phyloP scores from a whole-genome alignment of 2,329 filamentous ascomycete genomes.

The Emydomyces testavorans region DNA sequence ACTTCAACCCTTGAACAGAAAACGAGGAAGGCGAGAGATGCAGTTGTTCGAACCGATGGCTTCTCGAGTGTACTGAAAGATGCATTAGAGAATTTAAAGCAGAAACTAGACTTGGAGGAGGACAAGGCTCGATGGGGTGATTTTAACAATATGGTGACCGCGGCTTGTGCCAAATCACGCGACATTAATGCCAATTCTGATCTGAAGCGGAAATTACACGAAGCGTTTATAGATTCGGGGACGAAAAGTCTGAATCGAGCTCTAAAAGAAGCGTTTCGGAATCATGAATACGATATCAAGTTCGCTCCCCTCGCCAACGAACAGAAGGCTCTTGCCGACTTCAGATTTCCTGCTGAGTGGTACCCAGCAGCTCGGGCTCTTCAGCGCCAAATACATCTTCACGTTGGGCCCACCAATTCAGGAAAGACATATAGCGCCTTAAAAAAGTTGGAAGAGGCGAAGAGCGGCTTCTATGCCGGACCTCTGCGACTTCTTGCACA shows the following conservation, averaged over 20 bases:
- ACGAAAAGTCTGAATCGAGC: constrained; percentile 43
- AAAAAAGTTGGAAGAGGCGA: constrained; percentile 65
- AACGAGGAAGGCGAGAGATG: constrained; percentile 10
- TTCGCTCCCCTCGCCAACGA: constrained; percentile 48
- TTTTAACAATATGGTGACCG: constrained; percentile 19
- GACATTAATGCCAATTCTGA: not conserved
- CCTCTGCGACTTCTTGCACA: constrained; percentile 80
- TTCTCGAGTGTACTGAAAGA: constrained; percentile 18
- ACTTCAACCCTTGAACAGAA: not conserved
- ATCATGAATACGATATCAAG: constrained; percentile 47
- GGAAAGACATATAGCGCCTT: constrained; percentile 95
- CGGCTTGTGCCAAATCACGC: not conserved
- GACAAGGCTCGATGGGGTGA: constrained; percentile 20
- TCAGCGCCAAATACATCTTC: constrained; percentile 75
- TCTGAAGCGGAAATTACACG: constrained; percentile 10
- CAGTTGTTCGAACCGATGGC: constrained; percentile 3
- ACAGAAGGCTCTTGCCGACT: constrained; percentile 60
- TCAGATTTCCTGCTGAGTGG: constrained; percentile 87
- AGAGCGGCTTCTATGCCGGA: constrained; percentile 76
- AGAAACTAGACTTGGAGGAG: constrained; percentile 15
- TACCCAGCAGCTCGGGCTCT: constrained; percentile 70
- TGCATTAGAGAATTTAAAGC: constrained; percentile 22
- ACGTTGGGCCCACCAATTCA: constrained; percentile 94
- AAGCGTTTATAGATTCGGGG: constrained; percentile 27
- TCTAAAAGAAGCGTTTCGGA: constrained; percentile 57